Base-by-base conservation (phyloP, 306 rosid genomes). In the Hylodesmum podocarpum region DNA sequence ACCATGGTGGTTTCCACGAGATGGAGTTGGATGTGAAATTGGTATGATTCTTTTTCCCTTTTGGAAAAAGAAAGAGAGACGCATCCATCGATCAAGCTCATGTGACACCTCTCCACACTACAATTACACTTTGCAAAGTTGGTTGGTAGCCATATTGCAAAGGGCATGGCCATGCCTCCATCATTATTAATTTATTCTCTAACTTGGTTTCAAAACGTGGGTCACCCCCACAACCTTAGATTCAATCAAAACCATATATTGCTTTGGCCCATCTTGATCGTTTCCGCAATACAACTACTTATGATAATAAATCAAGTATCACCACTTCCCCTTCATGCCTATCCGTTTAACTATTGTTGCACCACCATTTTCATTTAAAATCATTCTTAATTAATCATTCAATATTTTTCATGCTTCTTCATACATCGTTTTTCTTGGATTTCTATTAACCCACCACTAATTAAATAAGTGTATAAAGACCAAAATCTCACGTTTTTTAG, bases 211-310 rank as follows among this genome's bases (percentile, higher is more conserved):
- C 70, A 71, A 85, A 74, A 62, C 77, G 73, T 85, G 89, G 81
- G 83, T 73, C 79, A 73, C 72, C 81, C 77, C 86, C 81, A 82
- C 82, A 70, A 85, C 82, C 83, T 44, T 80, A 66, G 84, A 79
- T 78, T 64, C 84, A 78, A 80, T 82, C 86, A 82, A 80, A 80
- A 83, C 81, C 70, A 69, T 83, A 79, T 66, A 82, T 84, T 85
- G 55, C 81, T 88, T 84, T 82, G 84, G 77, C 87, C 86, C 80
- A 76, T 82, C 78, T 85, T 65, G 68, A 84, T 86, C 59, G 78
- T 76, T 70, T 46, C 61, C 31, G 3, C 69, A 9, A 66, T 12
- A 14, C 62, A 77, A 27, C 66, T 72, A 55, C 80, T 72, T 72
- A 47, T 78, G 14, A 55, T 54, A 24, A 72, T 40, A 37, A 63